These are phyloP conservation scores for Alternaria gansuensis DNA, from an alignment of 2,329 filamentous ascomycete species.

Conservation along the genomic window DNA sequence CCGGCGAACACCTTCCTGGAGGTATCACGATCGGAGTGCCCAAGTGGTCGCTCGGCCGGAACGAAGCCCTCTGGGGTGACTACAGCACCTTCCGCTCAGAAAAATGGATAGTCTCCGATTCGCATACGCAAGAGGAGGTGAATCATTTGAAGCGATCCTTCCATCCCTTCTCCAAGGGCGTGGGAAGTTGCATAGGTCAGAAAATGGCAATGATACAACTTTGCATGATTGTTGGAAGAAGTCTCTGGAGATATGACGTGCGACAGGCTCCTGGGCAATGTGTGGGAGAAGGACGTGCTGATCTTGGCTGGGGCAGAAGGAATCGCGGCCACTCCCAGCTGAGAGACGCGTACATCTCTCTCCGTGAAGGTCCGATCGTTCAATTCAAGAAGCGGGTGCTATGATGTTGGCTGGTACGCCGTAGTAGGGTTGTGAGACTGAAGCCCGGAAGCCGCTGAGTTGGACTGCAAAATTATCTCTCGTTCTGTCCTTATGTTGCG, in stretches of 20 bases:
- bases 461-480: not conserved
- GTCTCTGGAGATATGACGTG: constrained; percentile 6
- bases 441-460: not conserved
- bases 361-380: constrained; percentile 1
- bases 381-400: constrained; percentile 9
- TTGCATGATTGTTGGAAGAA: constrained; percentile 4
- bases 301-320: constrained; percentile 8
- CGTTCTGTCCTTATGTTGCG: not conserved
- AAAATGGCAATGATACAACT: constrained; percentile 29
- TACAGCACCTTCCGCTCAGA: constrained; percentile 26
- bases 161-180: constrained; percentile 36
- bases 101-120: constrained; percentile 30
- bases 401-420: not conserved
- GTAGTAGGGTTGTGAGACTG: not conserved
- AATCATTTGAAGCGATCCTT: constrained; percentile 18
- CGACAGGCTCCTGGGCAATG: constrained; percentile 1
- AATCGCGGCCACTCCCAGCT: not conserved
- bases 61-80: constrained; percentile 29
- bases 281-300: constrained; percentile 1
- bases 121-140: constrained; percentile 22
- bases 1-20: constrained; percentile 22
- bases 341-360: constrained; percentile 5
- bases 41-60: constrained; percentile 29
- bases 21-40: constrained; percentile 30
- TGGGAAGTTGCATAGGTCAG: constrained; percentile 37